Evolutionary conservation across 2,329 filamentous ascomycete genomes (phyloP), one percentile per base, ranked within the genome.

Genomic region (Trichophyton verrucosum): DNA sequence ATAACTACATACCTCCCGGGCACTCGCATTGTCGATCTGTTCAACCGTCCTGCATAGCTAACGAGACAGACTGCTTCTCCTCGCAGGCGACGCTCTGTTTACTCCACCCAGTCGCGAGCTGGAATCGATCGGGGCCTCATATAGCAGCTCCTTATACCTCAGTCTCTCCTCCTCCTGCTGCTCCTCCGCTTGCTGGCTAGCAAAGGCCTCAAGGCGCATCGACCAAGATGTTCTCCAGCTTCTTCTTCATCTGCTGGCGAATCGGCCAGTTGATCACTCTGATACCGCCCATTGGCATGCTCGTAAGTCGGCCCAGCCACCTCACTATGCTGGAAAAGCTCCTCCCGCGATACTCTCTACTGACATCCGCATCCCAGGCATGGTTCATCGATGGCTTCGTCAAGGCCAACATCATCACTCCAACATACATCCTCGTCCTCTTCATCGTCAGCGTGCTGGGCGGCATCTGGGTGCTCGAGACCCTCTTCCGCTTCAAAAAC

Each of bases 361-460:
- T 55, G 17, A 55, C 24, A 7, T 30, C 13, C 6, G 6, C n/a
- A 30, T 36, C 17, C 9, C 62, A 79, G 77, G 71, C 81, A 65
- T 86, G 80, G 72, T 86, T 86, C 71, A 82, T 86, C 68, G 70
- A 84, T 67, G 78, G 77, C 68, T 86, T 79, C 74, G 76, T 82
- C 64, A 73, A 77, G 63, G 76, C 74, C 66, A 83, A 83, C 72
- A 71, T 76, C 62, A 78, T 86, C 63, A 86, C 83, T 3, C 83
- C 83, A 20, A 71, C 74, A 62, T 83, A 80, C 69, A 81, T 86
- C 69, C 78, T 86, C 51, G 78, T 85, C 49, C 79, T 86, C 58
- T 86, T 86, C 77, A 86, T 86, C 64, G 80, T 83, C 66, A 81
- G 80, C 44, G 80, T 83, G 5, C 76, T 86, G 44, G 83, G 79